Evolutionary conservation across 78 protist genomes (phyloP).

Genomic region (Creolimax fragrantissima): DNA sequence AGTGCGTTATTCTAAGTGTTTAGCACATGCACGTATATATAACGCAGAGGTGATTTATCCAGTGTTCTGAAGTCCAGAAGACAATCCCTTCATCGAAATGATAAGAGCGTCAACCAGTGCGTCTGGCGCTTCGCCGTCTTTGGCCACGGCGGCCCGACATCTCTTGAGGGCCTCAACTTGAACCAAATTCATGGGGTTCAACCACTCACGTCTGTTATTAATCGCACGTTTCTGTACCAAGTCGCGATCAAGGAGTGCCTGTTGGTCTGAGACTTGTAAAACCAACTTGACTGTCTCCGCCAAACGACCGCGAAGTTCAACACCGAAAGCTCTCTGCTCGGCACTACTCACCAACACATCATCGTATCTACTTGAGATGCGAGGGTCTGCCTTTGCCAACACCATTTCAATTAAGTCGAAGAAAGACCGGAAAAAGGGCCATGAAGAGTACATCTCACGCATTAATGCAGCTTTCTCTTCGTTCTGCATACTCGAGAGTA

Average conservation of each 20-base stretch:
- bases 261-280: not conserved
- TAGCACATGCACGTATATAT: not conserved
- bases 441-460: slow-evolving; percentile 37
- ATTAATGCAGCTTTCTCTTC: not conserved
- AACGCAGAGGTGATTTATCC: not conserved
- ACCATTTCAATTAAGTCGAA: slow-evolving; percentile 46
- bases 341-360: not conserved
- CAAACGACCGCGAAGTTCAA: not conserved
- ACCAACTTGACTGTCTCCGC: not conserved
- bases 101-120: not conserved
- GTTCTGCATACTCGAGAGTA: not conserved
- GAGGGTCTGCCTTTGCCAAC: not conserved
- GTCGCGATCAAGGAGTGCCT: not conserved
- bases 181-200: not conserved
- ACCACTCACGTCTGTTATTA: not conserved
- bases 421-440: slow-evolving; percentile 64
- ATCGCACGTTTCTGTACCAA: not conserved
- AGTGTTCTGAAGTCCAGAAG: slow-evolving; percentile 14
- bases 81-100: not conserved
- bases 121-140: not conserved
- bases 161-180: not conserved
- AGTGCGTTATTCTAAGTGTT: not conserved
- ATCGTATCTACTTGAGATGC: not conserved
- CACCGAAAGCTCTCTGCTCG: not conserved
- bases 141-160: not conserved